Evolutionary conservation across 352 stramenopile species (phyloP).

Genomic region (Phytophthora macrochlamydospora): DNA sequence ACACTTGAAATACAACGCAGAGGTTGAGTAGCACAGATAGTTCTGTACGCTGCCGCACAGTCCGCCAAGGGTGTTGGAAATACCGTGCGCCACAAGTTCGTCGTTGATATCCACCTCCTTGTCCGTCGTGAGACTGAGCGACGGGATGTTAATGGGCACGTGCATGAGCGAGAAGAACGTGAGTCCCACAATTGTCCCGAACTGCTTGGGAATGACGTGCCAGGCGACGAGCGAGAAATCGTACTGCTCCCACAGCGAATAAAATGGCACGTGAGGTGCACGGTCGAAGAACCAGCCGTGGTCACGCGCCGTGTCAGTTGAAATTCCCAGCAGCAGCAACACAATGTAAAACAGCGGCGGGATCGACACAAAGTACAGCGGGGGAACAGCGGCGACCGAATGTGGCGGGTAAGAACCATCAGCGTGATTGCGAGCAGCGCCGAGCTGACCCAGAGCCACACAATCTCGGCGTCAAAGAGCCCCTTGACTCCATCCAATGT

Average conservation of each 20-base stretch:
- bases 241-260: constrained; percentile 79
- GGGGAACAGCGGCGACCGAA: constrained; percentile 74
- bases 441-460: constrained; percentile 77
- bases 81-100: constrained; percentile 92
- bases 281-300: constrained; percentile 81
- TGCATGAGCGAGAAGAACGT: constrained; percentile 95
- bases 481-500: constrained; percentile 50
- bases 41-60: constrained; percentile 90
- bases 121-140: constrained; percentile 80
- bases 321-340: constrained; percentile 57
- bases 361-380: constrained; percentile 85
- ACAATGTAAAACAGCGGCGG: constrained; percentile 76
- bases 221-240: constrained; percentile 69
- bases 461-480: constrained; percentile 51
- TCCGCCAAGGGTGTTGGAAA: constrained; percentile 90
- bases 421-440: constrained; percentile 57
- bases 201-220: constrained; percentile 75
- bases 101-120: constrained; percentile 93
- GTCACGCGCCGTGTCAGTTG: constrained; percentile 56
- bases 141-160: constrained; percentile 96
- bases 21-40: constrained; percentile 91
- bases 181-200: constrained; percentile 84
- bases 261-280: constrained; percentile 72
- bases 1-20: constrained; percentile 89
- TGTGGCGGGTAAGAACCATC: constrained; percentile 56